Evolutionary conservation across 1,284 basidiomycete species (phyloP), one percentile per base, ranked within the genome.

Genomic region (Malassezia vespertilionis): DNA sequence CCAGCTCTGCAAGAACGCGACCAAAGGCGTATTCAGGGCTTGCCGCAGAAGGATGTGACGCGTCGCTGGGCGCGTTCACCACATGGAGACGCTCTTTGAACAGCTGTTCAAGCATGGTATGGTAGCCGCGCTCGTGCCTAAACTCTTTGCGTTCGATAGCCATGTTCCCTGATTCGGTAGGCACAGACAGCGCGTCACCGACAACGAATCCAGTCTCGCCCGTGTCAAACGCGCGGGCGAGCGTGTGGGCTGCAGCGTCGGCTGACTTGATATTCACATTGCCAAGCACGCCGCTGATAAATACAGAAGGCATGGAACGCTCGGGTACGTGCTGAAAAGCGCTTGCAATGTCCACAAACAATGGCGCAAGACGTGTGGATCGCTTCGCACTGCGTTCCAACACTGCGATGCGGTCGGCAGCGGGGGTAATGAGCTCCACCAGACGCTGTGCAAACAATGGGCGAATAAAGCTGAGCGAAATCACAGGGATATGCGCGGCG

Each of bases 11-110:
- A 22, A 86, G 81, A 33, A 89, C 82, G 52, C 87, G 83, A 32
- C 91, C 90, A 27, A 96, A 79, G 0, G 91, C 90, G 69, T 84
- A 96, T 65, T 96, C 87, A 2, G 91, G 91, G 28, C 79, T 84
- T 14, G 86, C 90, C 11, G 87, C 84, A 4, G 71, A 55, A 3
- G 65, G 63, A 44, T 58, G 54, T 7, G 46, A 41, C 15, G 58
- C 55, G 36, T 58, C 53, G 33, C 52, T 42, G 35, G 65, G 57
- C 20, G 62, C 54, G 54, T 97, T 97, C 67, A 82, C 77, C 48
- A 97, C 77, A 53, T 87, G 81, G 2, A 97, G 76, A 1, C 86
- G 80, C n/a, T 83, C 80, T 23, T 75, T 76, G 64, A 96, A 95
- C 28, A 91, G 74, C 57, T 86, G 82, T 22, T 79, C 73, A 41